These are phyloP conservation scores for Entonaema liquescens DNA, from an alignment of 495 filamentous ascomycete genomes.

Conservation along the genomic window DNA sequence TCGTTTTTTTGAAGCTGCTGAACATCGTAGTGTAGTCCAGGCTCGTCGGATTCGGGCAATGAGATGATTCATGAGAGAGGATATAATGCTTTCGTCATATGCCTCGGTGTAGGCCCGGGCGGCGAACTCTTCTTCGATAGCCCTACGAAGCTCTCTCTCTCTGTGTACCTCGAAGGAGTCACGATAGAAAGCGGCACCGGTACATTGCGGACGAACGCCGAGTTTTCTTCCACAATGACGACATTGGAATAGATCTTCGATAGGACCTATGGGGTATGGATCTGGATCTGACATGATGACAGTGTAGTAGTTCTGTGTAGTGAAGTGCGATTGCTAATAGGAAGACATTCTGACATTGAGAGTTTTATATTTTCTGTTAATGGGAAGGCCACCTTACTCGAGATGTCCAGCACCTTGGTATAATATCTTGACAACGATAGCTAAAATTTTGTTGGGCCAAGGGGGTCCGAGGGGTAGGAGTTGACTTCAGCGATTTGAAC, in stretches of 20 bases:
- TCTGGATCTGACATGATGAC: not conserved
- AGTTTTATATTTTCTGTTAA: not conserved
- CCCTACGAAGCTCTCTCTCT: not conserved
- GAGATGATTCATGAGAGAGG: not conserved
- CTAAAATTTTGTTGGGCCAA: conserved; percentile 2
- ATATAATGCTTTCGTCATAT: not conserved
- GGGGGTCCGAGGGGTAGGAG: conserved; percentile 1
- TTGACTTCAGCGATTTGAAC: conserved; percentile 16
- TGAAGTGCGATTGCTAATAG: not conserved
- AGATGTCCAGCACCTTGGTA: not conserved
- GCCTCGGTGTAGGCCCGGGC: not conserved
- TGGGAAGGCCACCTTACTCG: not conserved
- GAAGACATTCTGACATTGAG: not conserved
- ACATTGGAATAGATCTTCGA: not conserved
- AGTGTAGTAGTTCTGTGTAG: not conserved
- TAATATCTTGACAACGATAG: not conserved
- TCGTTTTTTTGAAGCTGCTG: not conserved
- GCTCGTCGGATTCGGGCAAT: not conserved
- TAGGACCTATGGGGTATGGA: not conserved
- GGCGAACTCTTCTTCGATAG: not conserved
- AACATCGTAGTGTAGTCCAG: not conserved
- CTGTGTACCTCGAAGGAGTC: conserved; percentile 27
- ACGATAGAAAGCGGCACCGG: conserved; percentile 7
- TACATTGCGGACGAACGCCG: not conserved
- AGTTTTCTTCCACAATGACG: not conserved